Evolutionary conservation across 106 monocot species (phyloP).

Genomic region (Dendrobium catenatum): DNA sequence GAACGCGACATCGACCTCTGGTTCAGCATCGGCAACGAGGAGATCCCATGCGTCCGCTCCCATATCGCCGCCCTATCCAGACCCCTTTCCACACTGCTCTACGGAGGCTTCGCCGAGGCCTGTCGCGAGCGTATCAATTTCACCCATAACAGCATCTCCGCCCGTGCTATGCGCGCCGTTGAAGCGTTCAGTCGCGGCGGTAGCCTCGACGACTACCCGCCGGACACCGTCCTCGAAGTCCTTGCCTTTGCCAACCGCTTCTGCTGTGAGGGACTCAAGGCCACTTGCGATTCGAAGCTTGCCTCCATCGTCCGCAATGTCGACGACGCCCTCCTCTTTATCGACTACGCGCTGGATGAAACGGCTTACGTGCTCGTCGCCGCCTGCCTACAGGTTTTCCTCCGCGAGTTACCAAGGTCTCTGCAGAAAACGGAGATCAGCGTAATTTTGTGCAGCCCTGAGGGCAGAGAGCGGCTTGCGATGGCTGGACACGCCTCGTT

Average conservation of each 20-base stretch:
- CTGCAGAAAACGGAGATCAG: slow-evolving; percentile 50
- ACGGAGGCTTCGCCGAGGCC: slow-evolving; percentile 80
- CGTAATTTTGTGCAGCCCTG: slow-evolving; percentile 50
- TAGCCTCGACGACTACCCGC: slow-evolving; percentile 16
- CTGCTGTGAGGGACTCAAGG: slow-evolving; percentile 80
- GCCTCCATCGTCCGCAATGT: slow-evolving; percentile 36
- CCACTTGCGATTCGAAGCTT: slow-evolving; percentile 65
- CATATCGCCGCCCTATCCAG: slow-evolving; percentile 64
- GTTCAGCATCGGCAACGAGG: slow-evolving; percentile 79
- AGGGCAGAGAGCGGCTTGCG: slow-evolving; percentile 53
- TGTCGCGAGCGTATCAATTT: slow-evolving; percentile 67
- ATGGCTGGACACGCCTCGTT: slow-evolving; percentile 72
- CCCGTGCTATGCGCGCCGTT: slow-evolving; percentile 54
- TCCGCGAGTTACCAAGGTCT: slow-evolving; percentile 60
- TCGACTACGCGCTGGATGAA: slow-evolving; percentile 79
- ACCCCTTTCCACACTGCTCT: slow-evolving; percentile 63
- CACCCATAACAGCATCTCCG: slow-evolving; percentile 64
- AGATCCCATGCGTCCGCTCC: slow-evolving; percentile 57
- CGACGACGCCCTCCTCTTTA: slow-evolving; percentile 67
- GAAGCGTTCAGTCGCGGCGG: slow-evolving; percentile 44
- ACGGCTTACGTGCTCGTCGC: slow-evolving; percentile 60
- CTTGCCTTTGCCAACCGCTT: slow-evolving; percentile 82
- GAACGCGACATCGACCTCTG: slow-evolving; percentile 51
- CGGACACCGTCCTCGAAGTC: slow-evolving; percentile 58
- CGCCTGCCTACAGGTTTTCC: slow-evolving; percentile 84